Percentiles rank a stretch among this genome's conserved stretches.
Conservation (phyloP, 2,329 filamentous ascomycete genomes). For the Teratosphaeria destructans region DNA sequence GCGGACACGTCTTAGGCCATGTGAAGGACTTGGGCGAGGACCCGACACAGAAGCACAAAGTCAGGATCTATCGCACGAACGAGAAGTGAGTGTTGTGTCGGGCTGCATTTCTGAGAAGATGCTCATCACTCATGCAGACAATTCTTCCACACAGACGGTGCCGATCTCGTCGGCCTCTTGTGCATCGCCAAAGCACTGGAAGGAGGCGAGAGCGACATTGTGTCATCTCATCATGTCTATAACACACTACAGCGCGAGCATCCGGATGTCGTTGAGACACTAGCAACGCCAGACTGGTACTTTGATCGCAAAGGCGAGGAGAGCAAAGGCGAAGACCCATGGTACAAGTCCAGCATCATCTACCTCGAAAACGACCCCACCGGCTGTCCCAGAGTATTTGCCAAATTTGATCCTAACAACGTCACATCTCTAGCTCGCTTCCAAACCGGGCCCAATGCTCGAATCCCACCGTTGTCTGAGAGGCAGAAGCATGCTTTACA, state of each 20-base stretch:
- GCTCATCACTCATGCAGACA: constrained; percentile 52
- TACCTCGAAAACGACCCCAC: constrained; percentile 62
- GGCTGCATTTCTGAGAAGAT: not conserved
- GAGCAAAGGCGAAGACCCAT: constrained; percentile 56
- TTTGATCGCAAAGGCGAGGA: constrained; percentile 85
- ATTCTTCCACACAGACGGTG: constrained; percentile 78
- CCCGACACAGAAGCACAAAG: constrained; percentile 67
- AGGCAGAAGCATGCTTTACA: constrained; percentile 58
- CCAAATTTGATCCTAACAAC: constrained; percentile 88
- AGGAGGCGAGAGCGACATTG: constrained; percentile 75
- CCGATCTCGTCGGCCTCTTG: constrained; percentile 71
- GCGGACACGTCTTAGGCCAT: constrained; percentile 74
- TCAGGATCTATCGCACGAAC: constrained; percentile 74
- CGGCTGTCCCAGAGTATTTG: constrained; percentile 53
- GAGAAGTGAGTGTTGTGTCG: not conserved
- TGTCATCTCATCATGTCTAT: constrained; percentile 69
- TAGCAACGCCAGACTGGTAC: constrained; percentile 77
- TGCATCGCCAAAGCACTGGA: constrained; percentile 69
- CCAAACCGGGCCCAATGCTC: constrained; percentile 43
- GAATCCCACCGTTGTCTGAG: constrained; percentile 61
- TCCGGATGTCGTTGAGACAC: constrained; percentile 64
- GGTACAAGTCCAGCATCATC: constrained; percentile 42
- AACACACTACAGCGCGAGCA: constrained; percentile 65
- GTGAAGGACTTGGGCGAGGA: constrained; percentile 84
- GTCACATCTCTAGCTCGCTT: constrained; percentile 66